A percentile compares a stretch with the other conserved stretches of the same genome.
phyloP scores from a whole-genome alignment of 805 yeast genomes.

The Candida xiaguanensis region DNA sequence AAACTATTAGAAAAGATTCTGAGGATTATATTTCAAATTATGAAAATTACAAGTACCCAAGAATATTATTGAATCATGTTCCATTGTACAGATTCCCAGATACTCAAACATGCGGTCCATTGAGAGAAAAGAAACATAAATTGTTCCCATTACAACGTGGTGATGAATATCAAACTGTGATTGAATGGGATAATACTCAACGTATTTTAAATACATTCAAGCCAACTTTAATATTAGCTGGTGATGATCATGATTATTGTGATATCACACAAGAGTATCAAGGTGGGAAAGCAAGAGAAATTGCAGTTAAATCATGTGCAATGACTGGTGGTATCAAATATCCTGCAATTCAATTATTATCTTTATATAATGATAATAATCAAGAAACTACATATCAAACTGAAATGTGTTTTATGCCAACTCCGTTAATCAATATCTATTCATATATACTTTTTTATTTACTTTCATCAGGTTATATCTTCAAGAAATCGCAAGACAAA shows the following conservation, averaged over 20 bases:
- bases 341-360: conserved; percentile 85
- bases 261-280: conserved; percentile 55
- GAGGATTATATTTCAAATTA: conserved; percentile 45
- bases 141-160: conserved; percentile 72
- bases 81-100: conserved; percentile 74
- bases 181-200: conserved; percentile 57
- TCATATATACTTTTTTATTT: conserved; percentile 24
- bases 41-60: conserved; percentile 40
- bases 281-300: conserved; percentile 54
- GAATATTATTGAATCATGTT: conserved; percentile 78
- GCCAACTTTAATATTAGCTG: conserved; percentile 76
- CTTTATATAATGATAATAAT: conserved; percentile 49
- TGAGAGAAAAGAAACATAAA: conserved; percentile 58
- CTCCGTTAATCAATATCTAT: conserved; percentile 44
- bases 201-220: conserved; percentile 53
- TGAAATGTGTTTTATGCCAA: conserved; percentile 53
- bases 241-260: conserved; percentile 98
- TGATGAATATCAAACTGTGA: conserved; percentile 85
- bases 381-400: conserved; percentile 30
- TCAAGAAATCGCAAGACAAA: neutral
- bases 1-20: conserved; percentile 47
- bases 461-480: neutral
- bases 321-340: conserved; percentile 87
- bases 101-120: conserved; percentile 66
- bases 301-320: conserved; percentile 83